Base-by-base conservation (phyloP, 176 grass and related monocot species). In the Alopecurus myosuroides region DNA sequence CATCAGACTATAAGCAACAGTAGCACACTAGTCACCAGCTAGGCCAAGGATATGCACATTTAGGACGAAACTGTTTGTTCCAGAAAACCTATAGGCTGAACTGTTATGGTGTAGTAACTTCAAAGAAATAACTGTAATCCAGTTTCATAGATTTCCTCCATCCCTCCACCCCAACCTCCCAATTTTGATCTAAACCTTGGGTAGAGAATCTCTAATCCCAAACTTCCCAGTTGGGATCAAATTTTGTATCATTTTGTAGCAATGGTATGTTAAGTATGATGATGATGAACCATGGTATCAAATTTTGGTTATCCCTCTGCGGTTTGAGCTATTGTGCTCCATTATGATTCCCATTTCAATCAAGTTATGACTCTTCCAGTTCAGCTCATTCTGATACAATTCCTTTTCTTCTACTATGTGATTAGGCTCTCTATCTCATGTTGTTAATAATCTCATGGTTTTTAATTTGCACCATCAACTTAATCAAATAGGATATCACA, bases 281-380 rank as follows among this genome's bases (percentile, higher is more conserved):
- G 85, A 90, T 75, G 91, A 95, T 64, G 92, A 94, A 66, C 93
- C 92, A 74, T 98, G 95, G 95, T 98, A 98, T 74, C 92, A 98
- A 78, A 91, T 98, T 74, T 79, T 95, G 58, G 76, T 98, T 82
- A 98, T 98, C 66, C 95, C 95, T 77, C 84, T 98, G 57, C 86
- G 95, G 48, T 98, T 98, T 84, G 95, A 98, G 80, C 84, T 98
- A 17, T 82, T 98, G 57, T 98, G 95, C 78, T 98, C 95, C 70
- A 98, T 98, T 64, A 98, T 98, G 95, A 98, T 98, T 86, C 95
- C 95, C 52, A 98, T 98, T 86, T 98, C 92, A 66, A 93, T 98
- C 78, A 98, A 98, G 95, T 92, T 98, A 91, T 87, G 63, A 39
- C 45, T 66, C 30, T 65, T 78, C 22, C 31, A 57, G 52, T 67